Conservation (phyloP, 192 early-diverging fungal genomes). For the Linnemannia elongata region DNA sequence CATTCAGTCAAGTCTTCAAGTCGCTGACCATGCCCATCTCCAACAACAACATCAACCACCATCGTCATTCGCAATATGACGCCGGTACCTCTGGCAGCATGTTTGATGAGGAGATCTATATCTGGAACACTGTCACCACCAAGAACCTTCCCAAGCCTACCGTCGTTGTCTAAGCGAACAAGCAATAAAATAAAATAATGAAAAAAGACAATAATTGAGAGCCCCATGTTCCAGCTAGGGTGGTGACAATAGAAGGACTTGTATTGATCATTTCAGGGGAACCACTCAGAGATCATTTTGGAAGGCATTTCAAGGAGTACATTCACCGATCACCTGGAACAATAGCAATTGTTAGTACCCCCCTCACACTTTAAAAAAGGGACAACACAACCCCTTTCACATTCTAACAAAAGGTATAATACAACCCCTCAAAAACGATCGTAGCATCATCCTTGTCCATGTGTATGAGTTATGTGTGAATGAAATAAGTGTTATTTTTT, state of each 20-base stretch:
- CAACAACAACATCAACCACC: background rate
- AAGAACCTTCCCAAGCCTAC: slow-evolving; percentile 20
- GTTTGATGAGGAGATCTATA: slow-evolving; percentile 18
- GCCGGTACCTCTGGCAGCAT: background rate
- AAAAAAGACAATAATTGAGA: background rate
- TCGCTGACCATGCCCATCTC: slow-evolving; percentile 18
- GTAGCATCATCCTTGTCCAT: no score
- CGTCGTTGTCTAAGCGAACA: background rate
- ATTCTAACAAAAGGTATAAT: no score
- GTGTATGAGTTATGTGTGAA: background rate
- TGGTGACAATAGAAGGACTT: background rate
- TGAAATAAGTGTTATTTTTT: background rate
- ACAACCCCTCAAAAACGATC: no score
- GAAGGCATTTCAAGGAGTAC: background rate
- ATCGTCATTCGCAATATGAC: background rate
- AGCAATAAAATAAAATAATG: background rate
- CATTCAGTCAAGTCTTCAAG: slow-evolving; percentile 31
- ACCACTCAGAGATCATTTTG: background rate
- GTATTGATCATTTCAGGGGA: background rate
- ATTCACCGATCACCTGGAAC: no score
- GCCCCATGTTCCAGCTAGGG: background rate
- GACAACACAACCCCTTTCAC: no score
- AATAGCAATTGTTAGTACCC: no score
- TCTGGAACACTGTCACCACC: slow-evolving; percentile 43
- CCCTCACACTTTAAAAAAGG: no score